Evolutionary conservation across 495 filamentous ascomycete genomes (phyloP).

Genomic region (Evansstolkia leycettana): DNA sequence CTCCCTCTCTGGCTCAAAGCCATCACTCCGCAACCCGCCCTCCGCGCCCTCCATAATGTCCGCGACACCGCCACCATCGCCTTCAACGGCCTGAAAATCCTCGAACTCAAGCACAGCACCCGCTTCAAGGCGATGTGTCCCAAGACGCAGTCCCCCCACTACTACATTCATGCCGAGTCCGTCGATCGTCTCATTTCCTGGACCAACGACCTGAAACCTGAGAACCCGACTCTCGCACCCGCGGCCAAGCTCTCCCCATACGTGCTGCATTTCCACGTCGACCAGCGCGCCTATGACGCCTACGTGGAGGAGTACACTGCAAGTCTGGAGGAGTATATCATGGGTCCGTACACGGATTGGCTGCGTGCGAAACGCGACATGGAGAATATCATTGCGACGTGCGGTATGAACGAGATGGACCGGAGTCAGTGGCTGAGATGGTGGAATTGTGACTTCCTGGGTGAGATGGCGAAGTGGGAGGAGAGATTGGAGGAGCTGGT

Average conservation of each 20-base stretch:
- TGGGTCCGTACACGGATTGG: conserved; percentile 4
- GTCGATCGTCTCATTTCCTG: conserved; percentile 13
- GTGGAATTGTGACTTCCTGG: conserved; percentile 9
- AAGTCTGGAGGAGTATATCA: conserved; percentile 3
- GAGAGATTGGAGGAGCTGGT: conserved; percentile 1
- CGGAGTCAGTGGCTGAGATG: conserved; percentile 12
- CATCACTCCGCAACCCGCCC: background rate
- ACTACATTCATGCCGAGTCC: conserved; percentile 6
- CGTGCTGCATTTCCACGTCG: conserved; percentile 4
- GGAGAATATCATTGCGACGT: background rate
- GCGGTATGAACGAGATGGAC: conserved; percentile 1
- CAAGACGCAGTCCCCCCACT: background rate
- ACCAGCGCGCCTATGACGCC: conserved; percentile 6
- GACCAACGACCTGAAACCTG: conserved; percentile 4
- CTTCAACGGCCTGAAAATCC: conserved; percentile 1
- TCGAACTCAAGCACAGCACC: conserved; percentile 5
- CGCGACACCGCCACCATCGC: conserved; percentile 2
- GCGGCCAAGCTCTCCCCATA: conserved; percentile 10
- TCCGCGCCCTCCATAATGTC: background rate
- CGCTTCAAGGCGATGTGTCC: conserved; percentile 14
- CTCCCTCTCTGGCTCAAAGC: background rate
- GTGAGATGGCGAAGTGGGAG: conserved; percentile 18
- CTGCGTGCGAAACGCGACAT: conserved; percentile 2
- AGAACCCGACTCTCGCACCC: conserved; percentile 8
- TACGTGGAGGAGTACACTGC: conserved; percentile 4